A percentile compares a stretch with the other conserved stretches of the same genome.
Evolutionary conservation across 495 filamentous ascomycete species (phyloP).

Genomic region (Penicillium subrubescens): DNA sequence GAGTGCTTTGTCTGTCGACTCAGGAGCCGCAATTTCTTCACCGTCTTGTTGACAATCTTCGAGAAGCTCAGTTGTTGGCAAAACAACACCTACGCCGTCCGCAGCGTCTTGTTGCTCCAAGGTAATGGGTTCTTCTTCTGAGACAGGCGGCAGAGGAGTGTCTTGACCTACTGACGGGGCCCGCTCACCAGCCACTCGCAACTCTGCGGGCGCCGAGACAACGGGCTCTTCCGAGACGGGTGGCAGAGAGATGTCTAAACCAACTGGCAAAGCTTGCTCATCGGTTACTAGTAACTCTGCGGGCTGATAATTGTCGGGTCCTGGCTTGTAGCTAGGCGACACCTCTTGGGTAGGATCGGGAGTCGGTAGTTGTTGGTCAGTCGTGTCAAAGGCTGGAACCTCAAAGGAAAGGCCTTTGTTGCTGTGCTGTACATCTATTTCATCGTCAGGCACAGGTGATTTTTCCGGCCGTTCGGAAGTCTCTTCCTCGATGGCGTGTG

Average conservation of each 20-base stretch:
- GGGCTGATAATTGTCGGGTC: not conserved
- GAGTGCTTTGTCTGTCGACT: not conserved
- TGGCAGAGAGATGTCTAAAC: not conserved
- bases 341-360: slow-evolving; percentile 29
- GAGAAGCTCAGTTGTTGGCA: slow-evolving; percentile 5
- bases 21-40: not conserved
- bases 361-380: slow-evolving; percentile 23
- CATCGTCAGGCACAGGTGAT: not conserved
- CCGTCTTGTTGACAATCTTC: not conserved
- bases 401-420: not conserved
- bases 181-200: not conserved
- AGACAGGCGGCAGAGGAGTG: not conserved
- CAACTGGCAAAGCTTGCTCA: not conserved
- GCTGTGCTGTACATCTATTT: not conserved
- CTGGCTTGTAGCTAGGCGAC: not conserved
- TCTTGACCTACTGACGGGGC: not conserved
- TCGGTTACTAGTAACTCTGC: slow-evolving; percentile 4
- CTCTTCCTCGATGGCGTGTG: not conserved
- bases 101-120: not conserved
- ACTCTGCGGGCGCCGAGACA: not conserved
- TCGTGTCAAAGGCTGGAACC: not conserved
- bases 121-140: not conserved
- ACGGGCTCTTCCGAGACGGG: not conserved
- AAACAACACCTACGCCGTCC: slow-evolving; percentile 6
- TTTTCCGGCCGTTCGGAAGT: not conserved